These are phyloP conservation scores for Aplosporella prunicola DNA, from an alignment of 2,329 filamentous ascomycete species.

Conservation along the genomic window DNA sequence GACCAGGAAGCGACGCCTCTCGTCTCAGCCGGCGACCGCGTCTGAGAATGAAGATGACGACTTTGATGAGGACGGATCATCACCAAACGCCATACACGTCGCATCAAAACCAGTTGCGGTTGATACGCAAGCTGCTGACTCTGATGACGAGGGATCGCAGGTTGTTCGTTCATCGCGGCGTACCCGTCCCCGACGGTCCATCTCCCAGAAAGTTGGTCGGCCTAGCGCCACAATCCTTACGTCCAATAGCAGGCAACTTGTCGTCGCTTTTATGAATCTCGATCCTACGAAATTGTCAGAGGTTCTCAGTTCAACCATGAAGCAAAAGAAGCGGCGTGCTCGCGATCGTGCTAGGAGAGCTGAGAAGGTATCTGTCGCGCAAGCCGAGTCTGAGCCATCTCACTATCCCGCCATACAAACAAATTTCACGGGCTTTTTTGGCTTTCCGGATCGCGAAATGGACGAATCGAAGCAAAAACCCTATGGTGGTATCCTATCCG, in stretches of 20 bases:
- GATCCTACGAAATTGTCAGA: slow-evolving; percentile 6
- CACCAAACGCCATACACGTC: slow-evolving; percentile 22
- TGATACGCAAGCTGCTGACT: slow-evolving; percentile 6
- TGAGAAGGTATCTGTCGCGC: slow-evolving; percentile 20
- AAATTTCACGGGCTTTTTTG: slow-evolving; percentile 70
- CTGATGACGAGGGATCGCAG: slow-evolving; percentile 19
- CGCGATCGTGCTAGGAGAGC: slow-evolving; percentile 42
- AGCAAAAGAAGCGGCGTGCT: slow-evolving; percentile 38
- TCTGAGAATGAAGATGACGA: slow-evolving; percentile 19
- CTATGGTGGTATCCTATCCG: slow-evolving; percentile 85
- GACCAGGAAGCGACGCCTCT: slow-evolving; percentile 31
- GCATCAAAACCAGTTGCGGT: slow-evolving; percentile 15
- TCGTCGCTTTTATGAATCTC: slow-evolving; percentile 8
- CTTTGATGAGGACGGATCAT: slow-evolving; percentile 15
- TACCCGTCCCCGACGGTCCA: slow-evolving; percentile 42
- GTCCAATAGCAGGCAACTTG: slow-evolving; percentile 6
- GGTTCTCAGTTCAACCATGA: slow-evolving; percentile 26
- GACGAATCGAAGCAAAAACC: slow-evolving; percentile 89
- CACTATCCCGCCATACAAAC: slow-evolving; percentile 52
- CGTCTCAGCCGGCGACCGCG: slow-evolving; percentile 6
- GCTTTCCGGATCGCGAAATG: slow-evolving; percentile 78
- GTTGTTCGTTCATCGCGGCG: slow-evolving; percentile 9
- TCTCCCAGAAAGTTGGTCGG: slow-evolving; percentile 14
- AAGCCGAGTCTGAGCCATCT: slow-evolving; percentile 34
- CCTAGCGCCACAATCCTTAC: slow-evolving; percentile 9